Base-by-base conservation (phyloP, 2,329 filamentous ascomycete species). In the Aspergillus vadensis region DNA sequence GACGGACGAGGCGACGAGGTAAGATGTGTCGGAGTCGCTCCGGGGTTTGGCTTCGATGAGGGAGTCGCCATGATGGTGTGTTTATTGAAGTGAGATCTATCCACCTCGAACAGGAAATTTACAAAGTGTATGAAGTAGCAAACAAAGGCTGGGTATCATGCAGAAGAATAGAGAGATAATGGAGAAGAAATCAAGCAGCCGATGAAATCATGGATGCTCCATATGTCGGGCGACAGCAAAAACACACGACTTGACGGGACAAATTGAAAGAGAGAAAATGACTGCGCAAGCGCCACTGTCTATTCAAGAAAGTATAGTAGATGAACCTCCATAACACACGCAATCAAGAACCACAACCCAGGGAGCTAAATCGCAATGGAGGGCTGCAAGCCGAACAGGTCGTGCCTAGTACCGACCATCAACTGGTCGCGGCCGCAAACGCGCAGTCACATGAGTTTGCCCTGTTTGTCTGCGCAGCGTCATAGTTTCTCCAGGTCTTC, bases 1-100 rank as follows among this genome's bases (percentile, higher is more conserved):
- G 77, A 72, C 9, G 77, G 78, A 57, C 75, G 77, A 51, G 79
- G 79, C 21, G 79, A 80, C 32, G 79, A 77, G 32, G 77, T 79
- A 44, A 78, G 67, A 62, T 79, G 74, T 19, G 73, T 80, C 23
- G 79, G 79, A 57, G 79, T 80, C 36, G 77, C 72, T 55, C 71
- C 77, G 25, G 76, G 76, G 47, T 77, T 76, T 30, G 65, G 69
- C 61, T 78, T 80, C 25, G 78, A 76, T 27, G 77, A 79, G 12
- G 79, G 79, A 25, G 79, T 81, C 32, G 79, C 77, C 79, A 81
- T 81, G 58, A 14, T 68, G 58, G 12, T 59, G 12, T 59, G 14
- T 15, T 17, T 32, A 32, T 50, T 23, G 36, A 25, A 15, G 21
- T 25, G 25, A 30, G 47, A 36, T 50, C 30, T 50, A 30, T 50